A percentile compares a stretch with the other conserved stretches of the same genome.
Evolutionary conservation across 495 filamentous ascomycete species (phyloP).

Genomic region (Trichoderma erinaceum): DNA sequence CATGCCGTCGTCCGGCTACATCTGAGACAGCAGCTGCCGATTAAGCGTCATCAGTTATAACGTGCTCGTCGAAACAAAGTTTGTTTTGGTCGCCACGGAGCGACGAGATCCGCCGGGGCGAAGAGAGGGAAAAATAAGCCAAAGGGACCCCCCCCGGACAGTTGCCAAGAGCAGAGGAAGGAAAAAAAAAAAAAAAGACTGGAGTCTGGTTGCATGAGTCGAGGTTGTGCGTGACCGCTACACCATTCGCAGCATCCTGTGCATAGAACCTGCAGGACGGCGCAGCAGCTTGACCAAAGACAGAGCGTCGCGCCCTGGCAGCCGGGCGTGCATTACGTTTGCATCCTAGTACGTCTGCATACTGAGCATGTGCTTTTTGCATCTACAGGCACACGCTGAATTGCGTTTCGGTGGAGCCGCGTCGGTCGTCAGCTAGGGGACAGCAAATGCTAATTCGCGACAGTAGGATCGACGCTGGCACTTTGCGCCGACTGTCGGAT

Average conservation of each 20-base stretch:
- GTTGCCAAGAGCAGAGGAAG: neutral
- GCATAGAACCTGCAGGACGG: neutral
- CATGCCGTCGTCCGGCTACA: neutral
- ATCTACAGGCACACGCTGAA: neutral
- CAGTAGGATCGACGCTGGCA: neutral
- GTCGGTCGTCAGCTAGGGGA: neutral
- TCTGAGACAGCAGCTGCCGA: neutral
- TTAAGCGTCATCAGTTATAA: neutral
- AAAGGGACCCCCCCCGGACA: neutral
- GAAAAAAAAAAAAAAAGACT: neutral
- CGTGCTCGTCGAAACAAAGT: neutral
- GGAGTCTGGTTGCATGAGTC: constrained; percentile 4
- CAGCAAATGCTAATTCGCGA: neutral
- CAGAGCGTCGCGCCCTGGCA: neutral
- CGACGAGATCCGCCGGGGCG: neutral
- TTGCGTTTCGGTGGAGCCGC: neutral
- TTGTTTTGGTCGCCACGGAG: neutral
- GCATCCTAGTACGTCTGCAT: neutral
- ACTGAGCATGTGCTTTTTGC: neutral
- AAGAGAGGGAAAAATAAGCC: neutral
- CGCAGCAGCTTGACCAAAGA: neutral
- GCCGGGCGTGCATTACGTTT: neutral
- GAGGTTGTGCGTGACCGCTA: constrained; percentile 5
- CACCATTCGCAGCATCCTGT: constrained; percentile 10
- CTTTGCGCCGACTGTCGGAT: constrained; percentile 1